Evolutionary conservation across 2,329 filamentous ascomycete species (phyloP), one percentile per base, ranked within the genome.

Genomic region (Bertia moriformis): DNA sequence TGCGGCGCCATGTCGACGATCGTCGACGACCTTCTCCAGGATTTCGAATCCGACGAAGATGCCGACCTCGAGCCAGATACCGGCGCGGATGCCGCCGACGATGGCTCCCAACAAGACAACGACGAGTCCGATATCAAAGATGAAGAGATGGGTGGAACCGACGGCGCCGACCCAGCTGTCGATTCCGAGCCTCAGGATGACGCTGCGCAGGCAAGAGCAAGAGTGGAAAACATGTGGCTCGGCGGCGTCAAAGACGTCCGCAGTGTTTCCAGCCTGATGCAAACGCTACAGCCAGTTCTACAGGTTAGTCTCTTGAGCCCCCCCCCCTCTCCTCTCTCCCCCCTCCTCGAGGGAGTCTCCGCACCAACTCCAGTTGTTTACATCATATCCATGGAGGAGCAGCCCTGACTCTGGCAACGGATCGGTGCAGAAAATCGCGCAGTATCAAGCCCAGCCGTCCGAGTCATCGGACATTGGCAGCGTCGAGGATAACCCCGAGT

Each of bases 401-500:
- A 83, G 74, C 62, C 77, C 82, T 86, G 73, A 88, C 75, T 52
- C 61, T 62, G 58, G 63, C 52, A 49, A 54, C 63, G 61, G 58
- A 57, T 56, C 57, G 51, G 53, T 65, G 54, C 65, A 91, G 83
- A 84, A 85, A 80, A 88, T 93, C 58, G 66, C 72, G 55, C 67
- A 83, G 51, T 91, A 78, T 60, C 77, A 84, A 61, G 73, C 71
- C 32, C 69, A 84, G 50, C 70, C 77, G 41, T 73, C 69, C 46
- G 51, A 69, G 43, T 73, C 71, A 19, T 73, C 68, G 17, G 71
- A 78, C 49, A 65, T 91, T 43, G 86, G 87, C 49, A 88, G 84
- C 40, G 78, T 93, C 50, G 87, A 94, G 59, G 86, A 93, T 52
- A 87, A 93, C 50, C 86, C 86, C 39, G 87, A 93, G 56, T 94